Evolutionary conservation across 345 rosid species (phyloP), one percentile per base, ranked within the genome.

Genomic region (Hirschfeldia incana): DNA sequence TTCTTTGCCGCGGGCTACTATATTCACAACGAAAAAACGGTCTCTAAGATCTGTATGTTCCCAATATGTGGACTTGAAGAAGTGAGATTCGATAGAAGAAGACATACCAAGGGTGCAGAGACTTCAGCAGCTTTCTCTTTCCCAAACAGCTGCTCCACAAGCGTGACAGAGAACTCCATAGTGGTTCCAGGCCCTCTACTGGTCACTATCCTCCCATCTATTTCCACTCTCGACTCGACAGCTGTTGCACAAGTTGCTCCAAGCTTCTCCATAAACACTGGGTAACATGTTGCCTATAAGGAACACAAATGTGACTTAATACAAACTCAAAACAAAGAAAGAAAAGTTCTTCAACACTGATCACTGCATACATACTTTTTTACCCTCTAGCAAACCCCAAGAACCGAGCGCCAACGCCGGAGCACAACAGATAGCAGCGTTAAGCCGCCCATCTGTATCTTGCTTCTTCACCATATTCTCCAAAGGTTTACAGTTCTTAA

Each of bases 151-250:
- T 86, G 89, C 76, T 91, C 93, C 57, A 90, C 89, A 55, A 91
- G 84, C 6, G 89, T 79, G 37, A 95, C 87, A 53, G 94, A 87
- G 85, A 89, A 93, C 78, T 95, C 97, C 90, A 95, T 87, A 28
- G 98, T 87, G 70, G 97, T 95, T 70, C 96, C 97, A 36, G 99
- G 94, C 26, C 92, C 92, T 71, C 94, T 88, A 78, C 97, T 95
- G 9, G 98, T 93, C 16, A 95, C 88, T 59, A 83, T 86, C 70
- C 72, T 85, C 28, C 94, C 94, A 80, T 95, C 99, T 65, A 79
- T 79, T 51, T 93, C 92, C 64, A 95, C 99, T 80, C 96, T 89
- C 17, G 97, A 91, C 78, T 91, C 98, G 32, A 93, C 97, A 62
- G 97, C 85, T 9, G 68, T 78, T 11, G 92, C 96, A 73, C 74